Percentiles rank a stretch among this genome's conserved stretches.
Conservation (phyloP, 352 stramenopile species). For the Phytophthora cactorum region DNA sequence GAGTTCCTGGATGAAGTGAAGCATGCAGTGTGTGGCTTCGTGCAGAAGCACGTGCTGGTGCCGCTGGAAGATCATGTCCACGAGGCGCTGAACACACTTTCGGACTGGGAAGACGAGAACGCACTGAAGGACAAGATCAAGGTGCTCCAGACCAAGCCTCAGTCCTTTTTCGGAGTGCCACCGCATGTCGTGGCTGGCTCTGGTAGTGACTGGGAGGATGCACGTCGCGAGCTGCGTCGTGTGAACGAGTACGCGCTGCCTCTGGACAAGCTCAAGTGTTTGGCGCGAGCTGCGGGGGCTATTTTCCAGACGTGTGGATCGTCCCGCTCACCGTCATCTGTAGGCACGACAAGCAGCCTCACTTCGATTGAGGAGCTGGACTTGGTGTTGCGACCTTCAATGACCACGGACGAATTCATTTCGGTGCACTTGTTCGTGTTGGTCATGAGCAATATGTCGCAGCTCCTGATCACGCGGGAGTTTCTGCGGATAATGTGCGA, state of each 20-base stretch:
- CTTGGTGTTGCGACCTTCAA: slow-evolving; percentile 40
- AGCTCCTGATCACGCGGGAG: slow-evolving; percentile 58
- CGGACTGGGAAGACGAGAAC: slow-evolving; percentile 53
- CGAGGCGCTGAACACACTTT: slow-evolving; percentile 58
- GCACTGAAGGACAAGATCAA: slow-evolving; percentile 61
- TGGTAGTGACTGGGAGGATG: slow-evolving; percentile 61
- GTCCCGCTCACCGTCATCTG: slow-evolving; percentile 27
- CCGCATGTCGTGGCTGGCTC: slow-evolving; percentile 46
- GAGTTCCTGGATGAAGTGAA: slow-evolving; percentile 70
- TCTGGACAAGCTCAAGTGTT: slow-evolving; percentile 78
- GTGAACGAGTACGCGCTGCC: slow-evolving; percentile 67
- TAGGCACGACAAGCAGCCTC: slow-evolving; percentile 32
- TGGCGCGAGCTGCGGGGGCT: slow-evolving; percentile 59
- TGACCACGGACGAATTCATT: slow-evolving; percentile 76
- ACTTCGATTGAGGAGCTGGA: slow-evolving; percentile 47
- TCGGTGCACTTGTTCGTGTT: slow-evolving; percentile 66
- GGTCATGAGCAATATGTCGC: slow-evolving; percentile 54
- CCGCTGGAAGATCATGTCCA: slow-evolving; percentile 68
- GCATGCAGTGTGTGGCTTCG: slow-evolving; percentile 52
- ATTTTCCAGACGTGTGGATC: slow-evolving; percentile 57
- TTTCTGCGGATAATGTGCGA: slow-evolving; percentile 65
- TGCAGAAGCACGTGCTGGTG: slow-evolving; percentile 62
- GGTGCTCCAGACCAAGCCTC: slow-evolving; percentile 55
- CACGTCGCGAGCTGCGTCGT: slow-evolving; percentile 52
- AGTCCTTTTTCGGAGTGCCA: slow-evolving; percentile 64